Base-by-base conservation (phyloP, 345 rosid genomes). In the Salix arbutifolia region DNA sequence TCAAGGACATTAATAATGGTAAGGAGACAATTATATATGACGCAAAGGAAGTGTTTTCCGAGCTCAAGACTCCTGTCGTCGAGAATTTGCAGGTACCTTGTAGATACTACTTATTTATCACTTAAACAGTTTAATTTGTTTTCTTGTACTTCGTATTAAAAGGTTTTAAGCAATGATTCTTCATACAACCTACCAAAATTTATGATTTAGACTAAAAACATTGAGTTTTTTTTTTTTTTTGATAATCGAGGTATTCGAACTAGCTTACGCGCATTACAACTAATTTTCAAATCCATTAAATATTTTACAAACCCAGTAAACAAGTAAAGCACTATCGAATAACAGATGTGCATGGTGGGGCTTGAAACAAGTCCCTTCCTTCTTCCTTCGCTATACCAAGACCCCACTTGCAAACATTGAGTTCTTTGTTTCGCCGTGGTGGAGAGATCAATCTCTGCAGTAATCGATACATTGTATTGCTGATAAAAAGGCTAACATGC, bases 41-140 rank as follows among this genome's bases (percentile, higher is more conserved):
- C 42, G 98, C 92, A 5, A 83, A 70, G 65, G 90, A 93, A 75
- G 80, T 76, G 30, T 69, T 89, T 18, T 84, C 91, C 16, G 80
- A 85, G 38, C 81, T 90, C n/a, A 90, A 84, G 79, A 48, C 94
- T 71, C 97, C 97, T 28, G 25, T 73, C 14, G 89, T 93, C 35
- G 83, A 79, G 81, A 87, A 91, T 83, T 75, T 84, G 46, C 67
- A 87, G 92, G 98, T 94, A 82, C 52, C 14, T n/a, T 23, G 56
- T 46, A 14, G 38, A 26, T 60, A 4, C 3, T 16, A 25, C 26
- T 56, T 8, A 56, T 56, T 4, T 9, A 7, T 21, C 61, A 6
- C 61, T 21, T 8, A n/a, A 56, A 10, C 9, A 2, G 8, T 53
- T n/a, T n/a, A n/a, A n/a, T 52, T 53, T 21, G 21, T 52, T 21